phyloP scores from a whole-genome alignment of 345 rosid genomes.

The Barbarea vulgaris region DNA sequence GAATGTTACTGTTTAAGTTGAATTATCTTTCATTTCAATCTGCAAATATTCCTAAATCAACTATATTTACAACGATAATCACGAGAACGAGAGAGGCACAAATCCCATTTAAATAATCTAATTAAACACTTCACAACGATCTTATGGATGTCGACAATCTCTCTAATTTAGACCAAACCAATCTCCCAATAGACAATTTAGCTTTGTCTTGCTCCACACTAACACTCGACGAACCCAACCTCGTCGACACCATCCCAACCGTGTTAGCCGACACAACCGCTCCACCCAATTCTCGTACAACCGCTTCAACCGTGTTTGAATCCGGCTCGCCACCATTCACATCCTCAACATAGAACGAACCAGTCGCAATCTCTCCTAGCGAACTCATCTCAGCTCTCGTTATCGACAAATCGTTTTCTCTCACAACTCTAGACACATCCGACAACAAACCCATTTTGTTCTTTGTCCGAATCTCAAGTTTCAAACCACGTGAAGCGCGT shows the following conservation, averaged over 20 bases:
- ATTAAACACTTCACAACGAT: constrained; percentile 18
- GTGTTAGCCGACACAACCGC: constrained; percentile 51
- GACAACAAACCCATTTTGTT: constrained; percentile 71
- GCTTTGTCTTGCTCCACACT: constrained; percentile 43
- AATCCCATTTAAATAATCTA: background rate
- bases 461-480: constrained; percentile 57
- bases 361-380: constrained; percentile 59
- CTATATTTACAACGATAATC: constrained; percentile 10
- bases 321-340: constrained; percentile 59
- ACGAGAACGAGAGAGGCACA: background rate
- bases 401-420: constrained; percentile 76
- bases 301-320: constrained; percentile 46
- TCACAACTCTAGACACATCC: constrained; percentile 60
- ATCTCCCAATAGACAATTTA: constrained; percentile 56
- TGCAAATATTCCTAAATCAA: background rate
- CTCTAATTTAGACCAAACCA: constrained; percentile 77
- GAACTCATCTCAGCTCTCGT: constrained; percentile 62
- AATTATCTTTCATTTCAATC: background rate
- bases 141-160: constrained; percentile 60
- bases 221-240: constrained; percentile 38
- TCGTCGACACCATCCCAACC: constrained; percentile 28
- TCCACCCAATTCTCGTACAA: constrained; percentile 66
- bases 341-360: constrained; percentile 74
- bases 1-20: background rate
- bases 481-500: constrained; percentile 66